Evolutionary conservation across 257 asterid species (phyloP).

Genomic region (Nemophila menziesii): DNA sequence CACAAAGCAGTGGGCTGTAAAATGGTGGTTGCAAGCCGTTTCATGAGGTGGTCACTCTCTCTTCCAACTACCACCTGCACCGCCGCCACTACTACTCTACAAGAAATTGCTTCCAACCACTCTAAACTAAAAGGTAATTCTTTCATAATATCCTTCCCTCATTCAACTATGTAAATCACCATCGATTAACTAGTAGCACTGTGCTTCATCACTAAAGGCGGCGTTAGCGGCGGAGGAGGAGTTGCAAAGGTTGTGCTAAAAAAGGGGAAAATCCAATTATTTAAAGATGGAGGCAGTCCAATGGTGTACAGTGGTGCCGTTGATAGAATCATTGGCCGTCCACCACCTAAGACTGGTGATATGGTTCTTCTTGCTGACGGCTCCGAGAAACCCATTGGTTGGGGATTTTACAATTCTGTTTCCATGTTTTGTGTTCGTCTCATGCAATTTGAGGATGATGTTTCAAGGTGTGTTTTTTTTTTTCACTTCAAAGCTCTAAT

Average conservation of each 20-base stretch:
- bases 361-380: conserved; percentile 85
- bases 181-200: too few relatives aligned
- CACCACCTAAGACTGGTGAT: conserved; percentile 87
- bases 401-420: conserved; percentile 91
- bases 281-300: conserved; percentile 86
- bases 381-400: conserved; percentile 73
- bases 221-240: conserved; percentile 18
- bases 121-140: conserved; percentile 48
- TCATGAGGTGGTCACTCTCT: conserved; percentile 32
- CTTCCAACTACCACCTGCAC: conserved; percentile 19
- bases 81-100: conserved; percentile 27
- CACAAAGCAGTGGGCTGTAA: too few relatives aligned
- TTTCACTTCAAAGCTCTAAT: neutral
- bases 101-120: conserved; percentile 50
- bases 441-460: conserved; percentile 88
- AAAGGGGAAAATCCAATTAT: conserved; percentile 83
- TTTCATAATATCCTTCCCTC: neutral
- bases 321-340: conserved; percentile 80
- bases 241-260: conserved; percentile 83
- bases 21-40: conserved; percentile 6
- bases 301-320: conserved; percentile 97
- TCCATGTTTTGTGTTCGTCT: conserved; percentile 96
- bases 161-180: too few relatives aligned
- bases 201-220: neutral
- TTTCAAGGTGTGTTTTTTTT: conserved; percentile 34